These are phyloP conservation scores for Hamigera avellanea DNA, from an alignment of 495 filamentous ascomycete genomes.

Conservation along the genomic window DNA sequence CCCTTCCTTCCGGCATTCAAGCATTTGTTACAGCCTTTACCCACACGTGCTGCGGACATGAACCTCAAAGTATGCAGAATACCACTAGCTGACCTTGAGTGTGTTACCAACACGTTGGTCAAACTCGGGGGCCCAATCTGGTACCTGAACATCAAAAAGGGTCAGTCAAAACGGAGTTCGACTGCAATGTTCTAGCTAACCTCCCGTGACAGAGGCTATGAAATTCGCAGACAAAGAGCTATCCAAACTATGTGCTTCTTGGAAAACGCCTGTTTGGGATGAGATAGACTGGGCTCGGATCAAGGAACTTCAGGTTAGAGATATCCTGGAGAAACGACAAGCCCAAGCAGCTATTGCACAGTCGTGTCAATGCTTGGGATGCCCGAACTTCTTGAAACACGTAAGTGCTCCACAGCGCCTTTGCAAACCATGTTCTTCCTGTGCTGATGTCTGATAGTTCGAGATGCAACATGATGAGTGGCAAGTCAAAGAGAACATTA, in stretches of 20 bases:
- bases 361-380: constrained; percentile 47
- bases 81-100: constrained; percentile 64
- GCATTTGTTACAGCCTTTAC: constrained; percentile 45
- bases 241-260: constrained; percentile 48
- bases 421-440: no score
- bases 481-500: constrained; percentile 84
- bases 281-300: constrained; percentile 75
- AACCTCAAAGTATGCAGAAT: constrained; percentile 51
- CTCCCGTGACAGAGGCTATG: constrained; percentile 16
- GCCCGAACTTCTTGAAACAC: constrained; percentile 73
- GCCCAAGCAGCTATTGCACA: constrained; percentile 47
- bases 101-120: constrained; percentile 61
- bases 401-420: constrained; percentile 37
- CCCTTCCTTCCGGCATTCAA: constrained; percentile 65
- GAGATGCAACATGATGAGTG: constrained; percentile 92
- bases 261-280: constrained; percentile 65
- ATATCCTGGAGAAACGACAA: constrained; percentile 56
- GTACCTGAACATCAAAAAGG: constrained; percentile 35
- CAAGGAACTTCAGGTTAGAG: constrained; percentile 64
- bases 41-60: constrained; percentile 44
- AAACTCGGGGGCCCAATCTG: constrained; percentile 42
- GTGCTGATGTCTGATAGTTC: constrained; percentile 37
- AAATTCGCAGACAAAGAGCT: constrained; percentile 50
- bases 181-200: background rate
- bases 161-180: constrained; percentile 7